Evolutionary conservation across 2,329 filamentous ascomycete species (phyloP).

Genomic region (Talaromyces sp.): DNA sequence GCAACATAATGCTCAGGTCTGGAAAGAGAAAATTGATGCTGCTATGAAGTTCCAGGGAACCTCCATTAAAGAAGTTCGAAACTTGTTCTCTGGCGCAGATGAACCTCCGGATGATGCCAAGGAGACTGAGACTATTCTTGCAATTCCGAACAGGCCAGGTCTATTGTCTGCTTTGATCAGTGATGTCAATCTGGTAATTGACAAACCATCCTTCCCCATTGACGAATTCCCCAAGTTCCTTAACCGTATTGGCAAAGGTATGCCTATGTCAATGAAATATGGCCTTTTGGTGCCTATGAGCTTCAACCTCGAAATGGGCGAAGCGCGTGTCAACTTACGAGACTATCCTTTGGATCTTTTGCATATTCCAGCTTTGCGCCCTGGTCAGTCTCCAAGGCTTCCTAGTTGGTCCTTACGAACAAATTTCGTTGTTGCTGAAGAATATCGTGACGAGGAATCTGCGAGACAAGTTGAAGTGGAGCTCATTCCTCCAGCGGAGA

Average conservation of each 20-base stretch:
- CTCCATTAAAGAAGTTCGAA: conserved; percentile 77
- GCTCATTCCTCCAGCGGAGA: conserved; percentile 72
- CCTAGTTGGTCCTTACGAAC: conserved; percentile 83
- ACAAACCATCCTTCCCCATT: conserved; percentile 90
- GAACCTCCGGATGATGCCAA: conserved; percentile 79
- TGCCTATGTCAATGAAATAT: conserved; percentile 90
- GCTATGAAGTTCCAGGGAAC: conserved; percentile 69
- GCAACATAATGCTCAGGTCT: conserved; percentile 81
- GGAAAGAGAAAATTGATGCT: conserved; percentile 87
- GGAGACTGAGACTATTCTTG: conserved; percentile 81
- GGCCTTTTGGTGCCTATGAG: conserved; percentile 87
- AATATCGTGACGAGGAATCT: conserved; percentile 80
- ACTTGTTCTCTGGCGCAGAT: conserved; percentile 79
- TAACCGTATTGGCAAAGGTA: conserved; percentile 90
- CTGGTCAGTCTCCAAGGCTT: conserved; percentile 75
- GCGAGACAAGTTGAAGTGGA: conserved; percentile 79
- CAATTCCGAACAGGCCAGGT: conserved; percentile 80
- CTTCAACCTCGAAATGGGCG: conserved; percentile 85
- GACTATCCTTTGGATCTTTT: conserved; percentile 93
- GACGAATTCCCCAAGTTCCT: conserved; percentile 81
- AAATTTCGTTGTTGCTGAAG: conserved; percentile 95
- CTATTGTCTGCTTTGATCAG: conserved; percentile 79
- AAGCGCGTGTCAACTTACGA: conserved; percentile 80
- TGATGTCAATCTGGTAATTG: conserved; percentile 81
- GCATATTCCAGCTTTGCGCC: conserved; percentile 81